These are phyloP conservation scores for Martensiomyces pterosporus DNA, from an alignment of 192 early-diverging fungal genomes.

Conservation along the genomic window DNA sequence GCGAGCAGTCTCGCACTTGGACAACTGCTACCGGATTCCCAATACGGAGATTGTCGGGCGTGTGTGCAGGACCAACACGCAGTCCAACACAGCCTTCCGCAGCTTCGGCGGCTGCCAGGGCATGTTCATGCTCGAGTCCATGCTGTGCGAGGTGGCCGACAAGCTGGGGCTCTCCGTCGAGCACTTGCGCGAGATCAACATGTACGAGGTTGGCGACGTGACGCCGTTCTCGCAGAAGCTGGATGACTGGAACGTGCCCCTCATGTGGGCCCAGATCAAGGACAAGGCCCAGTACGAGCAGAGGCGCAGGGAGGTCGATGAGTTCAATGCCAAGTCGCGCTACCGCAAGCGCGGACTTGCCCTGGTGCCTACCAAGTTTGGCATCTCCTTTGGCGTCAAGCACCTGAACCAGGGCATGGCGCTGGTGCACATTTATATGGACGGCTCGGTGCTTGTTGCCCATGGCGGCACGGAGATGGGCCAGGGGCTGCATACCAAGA, in stretches of 20 bases:
- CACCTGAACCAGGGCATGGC: conserved; percentile 81
- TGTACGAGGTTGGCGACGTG: conserved; percentile 64
- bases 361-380: conserved; percentile 80
- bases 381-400: conserved; percentile 70
- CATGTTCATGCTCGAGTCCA: conserved; percentile 75
- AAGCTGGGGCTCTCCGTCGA: conserved; percentile 59
- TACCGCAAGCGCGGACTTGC: conserved; percentile 78
- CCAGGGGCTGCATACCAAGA: conserved; percentile 87
- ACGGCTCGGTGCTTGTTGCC: conserved; percentile 76
- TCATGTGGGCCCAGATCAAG: conserved; percentile 66
- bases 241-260: conserved; percentile 67
- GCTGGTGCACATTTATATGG: conserved; percentile 79
- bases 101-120: conserved; percentile 85
- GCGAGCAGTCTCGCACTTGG: conserved; percentile 66
- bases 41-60: conserved; percentile 61
- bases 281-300: conserved; percentile 49
- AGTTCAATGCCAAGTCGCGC: conserved; percentile 65
- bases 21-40: conserved; percentile 79
- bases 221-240: conserved; percentile 71
- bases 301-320: conserved; percentile 57
- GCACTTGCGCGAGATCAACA: conserved; percentile 61
- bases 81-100: conserved; percentile 85
- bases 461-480: conserved; percentile 93
- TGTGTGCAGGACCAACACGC: conserved; percentile 77
- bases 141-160: conserved; percentile 75